Conservation (phyloP, 495 filamentous ascomycete genomes). For the Tetracladium setigerum region DNA sequence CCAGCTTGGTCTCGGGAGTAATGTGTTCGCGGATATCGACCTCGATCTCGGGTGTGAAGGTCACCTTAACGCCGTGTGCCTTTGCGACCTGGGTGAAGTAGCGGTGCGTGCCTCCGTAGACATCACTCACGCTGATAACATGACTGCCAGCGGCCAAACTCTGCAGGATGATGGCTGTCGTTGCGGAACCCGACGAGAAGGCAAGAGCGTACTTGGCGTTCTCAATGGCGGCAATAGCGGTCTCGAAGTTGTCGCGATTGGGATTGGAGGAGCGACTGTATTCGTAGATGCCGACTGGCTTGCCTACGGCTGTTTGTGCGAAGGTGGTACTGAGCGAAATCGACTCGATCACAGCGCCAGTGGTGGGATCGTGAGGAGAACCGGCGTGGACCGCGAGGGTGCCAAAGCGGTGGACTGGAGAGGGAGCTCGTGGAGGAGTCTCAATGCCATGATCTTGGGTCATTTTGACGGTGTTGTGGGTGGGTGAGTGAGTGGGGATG, state of each 20-base stretch:
- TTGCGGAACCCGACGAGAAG: constrained; percentile 90
- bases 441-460: constrained; percentile 41
- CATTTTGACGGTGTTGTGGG: constrained; percentile 24
- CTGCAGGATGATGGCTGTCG: constrained; percentile 88
- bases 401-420: constrained; percentile 66
- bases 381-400: constrained; percentile 94
- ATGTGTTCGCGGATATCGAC: constrained; percentile 77
- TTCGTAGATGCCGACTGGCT: constrained; percentile 80
- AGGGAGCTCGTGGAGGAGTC: constrained; percentile 49
- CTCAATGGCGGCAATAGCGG: constrained; percentile 84
- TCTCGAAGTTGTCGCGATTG: constrained; percentile 90
- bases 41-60: constrained; percentile 88
- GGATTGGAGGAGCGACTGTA: constrained; percentile 90
- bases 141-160: constrained; percentile 88
- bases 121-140: constrained; percentile 90
- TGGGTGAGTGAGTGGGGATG: background rate
- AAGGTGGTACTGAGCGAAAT: constrained; percentile 96
- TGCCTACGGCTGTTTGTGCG: constrained; percentile 75
- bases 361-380: constrained; percentile 77
- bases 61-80: constrained; percentile 89
- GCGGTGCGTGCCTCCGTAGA: constrained; percentile 95
- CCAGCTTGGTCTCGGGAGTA: constrained; percentile 80
- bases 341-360: constrained; percentile 90
- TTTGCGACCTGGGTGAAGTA: constrained; percentile 98
- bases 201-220: constrained; percentile 88